phyloP scores from a whole-genome alignment of 2,329 filamentous ascomycete genomes.

The Cordyceps javanica region DNA sequence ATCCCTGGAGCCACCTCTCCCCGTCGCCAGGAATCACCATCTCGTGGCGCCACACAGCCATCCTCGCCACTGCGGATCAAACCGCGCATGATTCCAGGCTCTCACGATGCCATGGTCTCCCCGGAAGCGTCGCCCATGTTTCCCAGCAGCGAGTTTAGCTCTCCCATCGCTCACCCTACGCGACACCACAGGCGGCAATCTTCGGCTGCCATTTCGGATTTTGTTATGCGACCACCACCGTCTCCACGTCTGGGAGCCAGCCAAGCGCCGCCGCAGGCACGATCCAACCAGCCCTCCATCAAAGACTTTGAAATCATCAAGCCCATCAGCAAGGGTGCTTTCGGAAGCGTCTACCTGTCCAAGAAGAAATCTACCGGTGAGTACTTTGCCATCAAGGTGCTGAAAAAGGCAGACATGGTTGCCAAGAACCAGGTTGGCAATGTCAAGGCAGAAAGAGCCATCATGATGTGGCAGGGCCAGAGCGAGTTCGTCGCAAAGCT shows the following conservation, averaged over 20 bases:
- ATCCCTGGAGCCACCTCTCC: slow-evolving; percentile 73
- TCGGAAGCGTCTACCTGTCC: slow-evolving; percentile 93
- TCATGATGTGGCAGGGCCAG: slow-evolving; percentile 99
- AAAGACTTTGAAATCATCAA: slow-evolving; percentile 99
- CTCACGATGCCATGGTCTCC: slow-evolving; percentile 64
- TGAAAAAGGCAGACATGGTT: slow-evolving; percentile 99
- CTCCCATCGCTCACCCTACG: slow-evolving; percentile 55
- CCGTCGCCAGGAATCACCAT: slow-evolving; percentile 83
- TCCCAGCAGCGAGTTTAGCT: slow-evolving; percentile 73
- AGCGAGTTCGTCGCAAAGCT: slow-evolving; percentile 98
- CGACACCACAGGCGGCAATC: slow-evolving; percentile 83
- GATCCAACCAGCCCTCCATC: slow-evolving; percentile 88
- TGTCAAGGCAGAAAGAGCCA: slow-evolving; percentile 95
- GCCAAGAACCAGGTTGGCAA: slow-evolving; percentile 99
- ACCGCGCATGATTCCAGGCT: slow-evolving; percentile 56
- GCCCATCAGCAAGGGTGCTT: slow-evolving; percentile 96
- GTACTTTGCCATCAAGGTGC: slow-evolving; percentile 96
- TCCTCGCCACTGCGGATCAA: slow-evolving; percentile 88
- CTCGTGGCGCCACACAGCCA: slow-evolving; percentile 64
- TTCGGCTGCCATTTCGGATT: slow-evolving; percentile 74
- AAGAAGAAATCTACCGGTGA: slow-evolving; percentile 99
- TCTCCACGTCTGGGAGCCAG: slow-evolving; percentile 78
- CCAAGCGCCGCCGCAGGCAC: slow-evolving; percentile 72
- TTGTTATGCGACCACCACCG: slow-evolving; percentile 60
- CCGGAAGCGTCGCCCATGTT: slow-evolving; percentile 88